Evolutionary conservation across 2,329 filamentous ascomycete genomes (phyloP).

Genomic region (Leptographium galeiforme): DNA sequence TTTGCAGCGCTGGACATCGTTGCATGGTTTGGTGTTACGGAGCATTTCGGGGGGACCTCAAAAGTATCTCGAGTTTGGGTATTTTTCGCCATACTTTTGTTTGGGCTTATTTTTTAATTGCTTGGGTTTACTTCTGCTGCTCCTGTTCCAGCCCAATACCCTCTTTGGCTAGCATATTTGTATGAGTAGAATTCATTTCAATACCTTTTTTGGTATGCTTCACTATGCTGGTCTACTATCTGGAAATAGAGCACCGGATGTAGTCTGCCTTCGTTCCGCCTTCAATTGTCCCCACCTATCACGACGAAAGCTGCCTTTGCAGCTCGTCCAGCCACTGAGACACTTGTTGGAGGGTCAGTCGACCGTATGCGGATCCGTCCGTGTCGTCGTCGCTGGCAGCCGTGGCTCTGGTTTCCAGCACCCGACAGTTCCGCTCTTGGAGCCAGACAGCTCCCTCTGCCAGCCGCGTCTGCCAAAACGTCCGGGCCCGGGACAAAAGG

Average conservation of each 20-base stretch:
- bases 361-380: not conserved
- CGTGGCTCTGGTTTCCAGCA: not conserved
- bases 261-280: not conserved
- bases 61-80: not conserved
- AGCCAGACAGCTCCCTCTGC: conserved; percentile 2
- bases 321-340: not conserved
- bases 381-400: not conserved
- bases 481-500: not conserved
- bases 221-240: too few species aligned
- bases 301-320: not conserved
- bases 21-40: too few species aligned
- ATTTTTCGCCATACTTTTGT: not conserved
- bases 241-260: not conserved
- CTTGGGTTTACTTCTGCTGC: not conserved
- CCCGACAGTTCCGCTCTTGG: not conserved
- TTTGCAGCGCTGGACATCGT: too few species aligned
- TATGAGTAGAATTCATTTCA: not conserved
- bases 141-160: not conserved
- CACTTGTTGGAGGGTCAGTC: conserved; percentile 2
- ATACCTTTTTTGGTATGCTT: not conserved
- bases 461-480: conserved; percentile 3
- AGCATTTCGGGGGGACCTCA: too few species aligned
- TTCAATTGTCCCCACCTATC: not conserved
- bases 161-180: not conserved
- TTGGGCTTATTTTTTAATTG: not conserved